Evolutionary conservation across 106 monocot species (phyloP).

Genomic region (Iris macrosiphon): DNA sequence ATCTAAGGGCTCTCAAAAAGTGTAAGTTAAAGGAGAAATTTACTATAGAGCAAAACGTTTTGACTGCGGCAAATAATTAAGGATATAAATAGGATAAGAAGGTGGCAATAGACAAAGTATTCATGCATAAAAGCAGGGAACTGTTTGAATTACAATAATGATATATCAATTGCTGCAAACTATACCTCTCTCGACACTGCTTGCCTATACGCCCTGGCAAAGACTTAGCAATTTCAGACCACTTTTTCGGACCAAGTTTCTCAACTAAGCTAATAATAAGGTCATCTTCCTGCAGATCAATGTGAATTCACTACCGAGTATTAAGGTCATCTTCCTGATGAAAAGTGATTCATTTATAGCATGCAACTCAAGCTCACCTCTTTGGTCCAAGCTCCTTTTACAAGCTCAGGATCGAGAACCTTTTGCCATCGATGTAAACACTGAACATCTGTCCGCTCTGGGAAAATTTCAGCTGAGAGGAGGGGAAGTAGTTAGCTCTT

Average conservation of each 20-base stretch:
- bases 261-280: slow-evolving; percentile 24
- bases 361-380: slow-evolving; percentile 34
- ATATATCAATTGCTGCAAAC: no score
- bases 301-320: neutral
- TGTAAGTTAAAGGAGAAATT: no score
- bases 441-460: slow-evolving; percentile 90
- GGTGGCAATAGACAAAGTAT: no score
- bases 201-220: slow-evolving; percentile 43
- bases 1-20: no score
- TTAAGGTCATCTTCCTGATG: neutral
- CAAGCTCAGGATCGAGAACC: slow-evolving; percentile 93
- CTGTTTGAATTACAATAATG: no score
- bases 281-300: slow-evolving; percentile 38
- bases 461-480: slow-evolving; percentile 66
- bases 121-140: no score
- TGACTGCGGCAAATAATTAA: no score
- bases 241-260: slow-evolving; percentile 33
- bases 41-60: no score
- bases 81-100: no score
- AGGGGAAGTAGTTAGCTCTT: neutral
- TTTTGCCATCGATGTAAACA: slow-evolving; percentile 98
- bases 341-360: neutral
- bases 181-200: slow-evolving; percentile 53
- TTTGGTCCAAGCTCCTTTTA: slow-evolving; percentile 81
- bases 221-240: slow-evolving; percentile 38